Evolutionary conservation across 495 filamentous ascomycete genomes (phyloP).

Genomic region (Podospora fimiseda): DNA sequence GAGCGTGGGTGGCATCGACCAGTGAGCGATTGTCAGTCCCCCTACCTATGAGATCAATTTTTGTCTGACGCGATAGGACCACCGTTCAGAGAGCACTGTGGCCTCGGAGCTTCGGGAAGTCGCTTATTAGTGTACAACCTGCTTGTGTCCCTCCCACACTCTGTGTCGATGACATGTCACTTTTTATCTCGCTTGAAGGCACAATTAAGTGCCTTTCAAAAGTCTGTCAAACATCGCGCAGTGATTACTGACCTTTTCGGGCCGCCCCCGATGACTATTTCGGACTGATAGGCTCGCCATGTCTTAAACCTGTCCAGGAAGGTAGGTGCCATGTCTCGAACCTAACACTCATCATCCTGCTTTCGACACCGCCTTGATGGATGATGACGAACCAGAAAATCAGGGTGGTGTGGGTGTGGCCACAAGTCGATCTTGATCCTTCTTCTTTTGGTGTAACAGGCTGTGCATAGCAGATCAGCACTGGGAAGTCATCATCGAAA

Average conservation of each 20-base stretch:
- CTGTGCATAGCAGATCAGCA: no score
- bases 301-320: no score
- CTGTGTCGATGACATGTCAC: conserved; percentile 12
- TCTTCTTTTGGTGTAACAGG: neutral
- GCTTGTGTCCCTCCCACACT: neutral
- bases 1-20: neutral
- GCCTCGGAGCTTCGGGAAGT: conserved; percentile 1
- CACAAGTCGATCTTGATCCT: neutral
- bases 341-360: no score
- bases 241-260: conserved; percentile 1
- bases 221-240: conserved; percentile 15
- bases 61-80: neutral
- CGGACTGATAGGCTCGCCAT: neutral
- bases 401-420: neutral
- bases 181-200: conserved; percentile 6
- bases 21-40: neutral
- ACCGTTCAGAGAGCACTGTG: neutral
- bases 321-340: no score
- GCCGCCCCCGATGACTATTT: conserved; percentile 7
- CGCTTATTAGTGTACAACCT: conserved; percentile 18
- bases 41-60: no score
- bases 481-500: no score
- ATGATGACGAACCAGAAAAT: neutral
- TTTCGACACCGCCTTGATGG: no score
- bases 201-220: conserved; percentile 1